phyloP scores from a whole-genome alignment of 768 basidiomycete genomes.

The Cubamyces sp. region DNA sequence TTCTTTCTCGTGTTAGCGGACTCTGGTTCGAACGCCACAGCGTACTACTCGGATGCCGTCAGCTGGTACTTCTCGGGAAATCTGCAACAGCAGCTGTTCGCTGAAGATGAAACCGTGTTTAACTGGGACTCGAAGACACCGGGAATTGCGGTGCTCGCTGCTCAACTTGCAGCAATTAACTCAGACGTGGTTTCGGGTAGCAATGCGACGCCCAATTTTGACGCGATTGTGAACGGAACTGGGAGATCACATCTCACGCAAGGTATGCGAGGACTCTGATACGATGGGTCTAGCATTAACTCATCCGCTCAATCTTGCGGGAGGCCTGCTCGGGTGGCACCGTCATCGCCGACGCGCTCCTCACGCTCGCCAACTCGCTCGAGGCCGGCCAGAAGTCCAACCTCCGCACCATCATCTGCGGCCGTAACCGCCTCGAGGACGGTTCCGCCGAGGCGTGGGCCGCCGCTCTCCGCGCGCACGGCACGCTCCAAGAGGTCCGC shows the following conservation, averaged over 20 bases:
- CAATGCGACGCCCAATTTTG: slow-evolving; percentile 64
- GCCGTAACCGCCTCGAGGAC: slow-evolving; percentile 94
- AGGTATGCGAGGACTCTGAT: slow-evolving; percentile 48
- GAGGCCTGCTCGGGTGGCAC: slow-evolving; percentile 85
- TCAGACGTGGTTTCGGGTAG: slow-evolving; percentile 49
- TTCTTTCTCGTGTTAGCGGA: slow-evolving; percentile 75
- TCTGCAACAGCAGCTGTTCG: slow-evolving; percentile 44
- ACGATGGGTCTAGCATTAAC: not conserved
- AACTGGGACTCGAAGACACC: slow-evolving; percentile 91
- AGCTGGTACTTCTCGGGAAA: slow-evolving; percentile 60
- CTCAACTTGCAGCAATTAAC: slow-evolving; percentile 68
- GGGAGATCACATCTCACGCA: slow-evolving; percentile 60
- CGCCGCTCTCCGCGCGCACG: slow-evolving; percentile 84
- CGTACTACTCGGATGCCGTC: slow-evolving; percentile 41
- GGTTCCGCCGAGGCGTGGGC: slow-evolving; percentile 86
- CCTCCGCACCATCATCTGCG: slow-evolving; percentile 83
- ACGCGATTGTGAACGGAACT: slow-evolving; percentile 62
- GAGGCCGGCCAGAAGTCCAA: slow-evolving; percentile 73
- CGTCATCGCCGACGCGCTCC: slow-evolving; percentile 83
- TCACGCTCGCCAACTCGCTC: slow-evolving; percentile 66
- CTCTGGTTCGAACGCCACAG: slow-evolving; percentile 57
- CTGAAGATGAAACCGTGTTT: slow-evolving; percentile 57
- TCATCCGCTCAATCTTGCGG: no score
- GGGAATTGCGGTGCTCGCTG: slow-evolving; percentile 73
- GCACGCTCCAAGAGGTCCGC: slow-evolving; percentile 78